Conservation (phyloP, 2,329 filamentous ascomycete species). For the Aspergillus sp. region DNA sequence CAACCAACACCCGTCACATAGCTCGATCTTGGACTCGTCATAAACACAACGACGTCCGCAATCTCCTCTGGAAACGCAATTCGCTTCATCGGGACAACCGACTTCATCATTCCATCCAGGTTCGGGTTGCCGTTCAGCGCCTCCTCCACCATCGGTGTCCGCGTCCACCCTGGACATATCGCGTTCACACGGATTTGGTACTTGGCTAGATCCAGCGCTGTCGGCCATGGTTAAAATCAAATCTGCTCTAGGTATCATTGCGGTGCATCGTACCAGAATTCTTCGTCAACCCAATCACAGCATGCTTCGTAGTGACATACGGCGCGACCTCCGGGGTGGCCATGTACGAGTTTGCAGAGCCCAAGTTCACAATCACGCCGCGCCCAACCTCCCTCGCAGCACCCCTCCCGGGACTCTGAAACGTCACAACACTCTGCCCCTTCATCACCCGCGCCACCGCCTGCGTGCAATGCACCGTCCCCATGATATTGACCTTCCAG, state of each 20-base stretch:
- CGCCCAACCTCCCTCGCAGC: conserved; percentile 26
- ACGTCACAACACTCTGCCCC: conserved; percentile 33
- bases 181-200: conserved; percentile 38
- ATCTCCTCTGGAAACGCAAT: conserved; percentile 37
- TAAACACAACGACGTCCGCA: conserved; percentile 34
- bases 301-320: conserved; percentile 51
- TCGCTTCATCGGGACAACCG: conserved; percentile 22
- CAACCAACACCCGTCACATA: conserved; percentile 33
- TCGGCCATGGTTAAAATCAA: conserved; percentile 16
- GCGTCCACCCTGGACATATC: conserved; percentile 37
- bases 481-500: conserved; percentile 45
- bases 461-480: conserved; percentile 46
- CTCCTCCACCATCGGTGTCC: conserved; percentile 35
- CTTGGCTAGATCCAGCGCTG: conserved; percentile 32
- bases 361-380: conserved; percentile 46
- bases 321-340: conserved; percentile 40
- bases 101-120: conserved; percentile 18
- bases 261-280: conserved; percentile 30
- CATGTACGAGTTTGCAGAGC: conserved; percentile 37
- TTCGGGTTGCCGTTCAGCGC: conserved; percentile 19
- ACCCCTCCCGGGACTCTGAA: conserved; percentile 36
- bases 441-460: conserved; percentile 29
- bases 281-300: conserved; percentile 50
- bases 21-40: conserved; percentile 34
- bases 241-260: not conserved